Base-by-base conservation (phyloP, 2,329 filamentous ascomycete species). In the Paecilomyces niveus region DNA sequence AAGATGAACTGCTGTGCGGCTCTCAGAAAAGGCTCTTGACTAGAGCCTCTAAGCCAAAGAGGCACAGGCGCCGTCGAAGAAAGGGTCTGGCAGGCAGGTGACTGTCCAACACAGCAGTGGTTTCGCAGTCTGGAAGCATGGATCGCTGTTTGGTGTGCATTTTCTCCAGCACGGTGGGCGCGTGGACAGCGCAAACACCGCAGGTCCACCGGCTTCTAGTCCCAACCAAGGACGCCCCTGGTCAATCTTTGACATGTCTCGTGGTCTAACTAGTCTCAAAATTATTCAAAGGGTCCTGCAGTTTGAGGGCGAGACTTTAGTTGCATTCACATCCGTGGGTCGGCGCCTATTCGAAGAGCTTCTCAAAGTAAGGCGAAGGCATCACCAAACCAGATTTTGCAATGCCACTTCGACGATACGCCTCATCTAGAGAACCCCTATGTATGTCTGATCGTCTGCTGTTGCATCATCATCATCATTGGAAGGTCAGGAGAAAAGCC, bases 181-280 rank as follows among this genome's bases (percentile, higher is more conserved):
- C 7, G 49, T 51, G 49, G 21, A 52, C 49, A 8, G 22, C 21
- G 50, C 22, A 52, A 10, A 11, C 18, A 52, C n/a, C n/a, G n/a
- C n/a, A n/a, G 21, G 50, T 52, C 35, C 35, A 45, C 35, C n/a
- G 4, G 35, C 35, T 3, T 45, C 35, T 45, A 45, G 39, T 45
- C 39, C 39, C 39, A 45, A 45, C 39, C 15, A 9, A 45, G 39
- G 35, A 39, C 3, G 39, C 15, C 39, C 39, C 39, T 45, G 39
- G 39, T 45, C n/a, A 45, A 45, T 45, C 50, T 52, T 52, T 52
- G 50, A 26, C 50, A 52, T 52, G 50, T 52, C 50, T 52, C 50
- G 22, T 29, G 22, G 22, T 29, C 26, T 29, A 11, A 29, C 50
- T 52, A 29, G 50, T 13, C 50, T 52, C 10, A n/a, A 52, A 29